These are phyloP conservation scores for Emmonsia crescens DNA, from an alignment of 2,329 filamentous ascomycete genomes.

Conservation along the genomic window DNA sequence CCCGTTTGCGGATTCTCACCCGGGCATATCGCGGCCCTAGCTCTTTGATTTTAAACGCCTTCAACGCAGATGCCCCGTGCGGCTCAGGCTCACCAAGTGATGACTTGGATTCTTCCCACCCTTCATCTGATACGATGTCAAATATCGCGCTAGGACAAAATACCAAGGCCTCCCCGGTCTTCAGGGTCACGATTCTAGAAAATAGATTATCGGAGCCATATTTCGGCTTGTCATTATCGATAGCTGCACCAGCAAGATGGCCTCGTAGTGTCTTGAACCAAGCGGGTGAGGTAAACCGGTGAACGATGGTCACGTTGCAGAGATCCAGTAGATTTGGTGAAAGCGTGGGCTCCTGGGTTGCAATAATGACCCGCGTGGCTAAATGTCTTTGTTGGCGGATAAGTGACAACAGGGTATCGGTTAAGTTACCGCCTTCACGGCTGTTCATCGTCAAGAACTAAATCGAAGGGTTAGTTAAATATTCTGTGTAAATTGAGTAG, in stretches of 20 bases:
- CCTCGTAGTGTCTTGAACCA: constrained; percentile 44
- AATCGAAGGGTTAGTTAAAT: background rate
- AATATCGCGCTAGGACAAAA: constrained; percentile 40
- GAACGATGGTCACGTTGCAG: constrained; percentile 60
- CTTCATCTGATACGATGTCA: constrained; percentile 9
- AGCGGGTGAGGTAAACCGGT: constrained; percentile 57
- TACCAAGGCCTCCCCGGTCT: constrained; percentile 39
- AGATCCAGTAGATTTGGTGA: constrained; percentile 58
- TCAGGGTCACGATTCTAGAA: constrained; percentile 37
- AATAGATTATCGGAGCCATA: constrained; percentile 27
- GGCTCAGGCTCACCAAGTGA: too few species aligned
- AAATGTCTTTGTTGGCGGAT: constrained; percentile 63
- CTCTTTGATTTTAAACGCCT: constrained; percentile 9
- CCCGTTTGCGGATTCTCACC: constrained; percentile 29
- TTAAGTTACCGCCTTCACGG: constrained; percentile 47
- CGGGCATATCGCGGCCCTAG: constrained; percentile 26
- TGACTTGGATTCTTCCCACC: background rate
- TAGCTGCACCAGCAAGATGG: constrained; percentile 38
- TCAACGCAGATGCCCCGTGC: background rate
- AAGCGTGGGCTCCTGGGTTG: constrained; percentile 67
- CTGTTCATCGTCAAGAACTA: constrained; percentile 50
- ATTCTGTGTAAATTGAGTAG: background rate
- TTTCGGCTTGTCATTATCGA: constrained; percentile 10
- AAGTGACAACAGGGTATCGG: constrained; percentile 48
- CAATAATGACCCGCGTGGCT: constrained; percentile 56